Conservation (phyloP, 345 rosid genomes). For the Alliaria petiolata region DNA sequence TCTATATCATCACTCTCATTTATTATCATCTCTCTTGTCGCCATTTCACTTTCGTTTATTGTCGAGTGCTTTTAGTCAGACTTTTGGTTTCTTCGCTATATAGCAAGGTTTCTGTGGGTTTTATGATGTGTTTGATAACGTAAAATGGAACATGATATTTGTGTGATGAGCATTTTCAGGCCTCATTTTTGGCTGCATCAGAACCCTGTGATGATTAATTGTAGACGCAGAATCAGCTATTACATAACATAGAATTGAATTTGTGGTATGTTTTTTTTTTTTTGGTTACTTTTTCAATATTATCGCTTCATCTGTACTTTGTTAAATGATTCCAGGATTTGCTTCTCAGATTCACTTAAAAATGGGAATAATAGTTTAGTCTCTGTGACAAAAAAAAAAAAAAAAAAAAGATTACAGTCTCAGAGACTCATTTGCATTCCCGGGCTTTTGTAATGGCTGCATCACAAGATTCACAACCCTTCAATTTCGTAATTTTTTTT, state of each 20-base stretch:
- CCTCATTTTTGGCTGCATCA: neutral
- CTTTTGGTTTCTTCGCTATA: neutral
- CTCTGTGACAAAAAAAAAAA: too few relatives aligned
- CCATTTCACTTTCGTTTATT: constrained; percentile 22
- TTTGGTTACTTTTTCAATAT: neutral
- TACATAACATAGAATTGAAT: neutral
- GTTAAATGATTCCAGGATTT: neutral
- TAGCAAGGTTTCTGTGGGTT: neutral
- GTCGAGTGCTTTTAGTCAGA: neutral
- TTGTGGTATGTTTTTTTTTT: neutral
- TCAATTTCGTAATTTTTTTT: too few relatives aligned
- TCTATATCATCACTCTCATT: constrained; percentile 42
- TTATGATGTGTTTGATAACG: neutral
- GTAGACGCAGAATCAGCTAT: neutral
- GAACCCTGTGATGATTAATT: neutral
- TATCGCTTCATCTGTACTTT: neutral
- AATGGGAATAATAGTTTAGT: neutral
- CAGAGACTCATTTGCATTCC: too few relatives aligned
- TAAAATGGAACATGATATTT: constrained; percentile 6
- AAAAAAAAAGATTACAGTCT: too few relatives aligned
- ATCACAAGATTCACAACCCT: too few relatives aligned
- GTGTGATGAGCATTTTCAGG: constrained; percentile 24
- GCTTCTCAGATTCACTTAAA: neutral
- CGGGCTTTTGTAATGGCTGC: too few relatives aligned
- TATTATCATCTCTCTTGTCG: constrained; percentile 16